Evolutionary conservation across 805 yeast species (phyloP).

Genomic region (Candida alai): DNA sequence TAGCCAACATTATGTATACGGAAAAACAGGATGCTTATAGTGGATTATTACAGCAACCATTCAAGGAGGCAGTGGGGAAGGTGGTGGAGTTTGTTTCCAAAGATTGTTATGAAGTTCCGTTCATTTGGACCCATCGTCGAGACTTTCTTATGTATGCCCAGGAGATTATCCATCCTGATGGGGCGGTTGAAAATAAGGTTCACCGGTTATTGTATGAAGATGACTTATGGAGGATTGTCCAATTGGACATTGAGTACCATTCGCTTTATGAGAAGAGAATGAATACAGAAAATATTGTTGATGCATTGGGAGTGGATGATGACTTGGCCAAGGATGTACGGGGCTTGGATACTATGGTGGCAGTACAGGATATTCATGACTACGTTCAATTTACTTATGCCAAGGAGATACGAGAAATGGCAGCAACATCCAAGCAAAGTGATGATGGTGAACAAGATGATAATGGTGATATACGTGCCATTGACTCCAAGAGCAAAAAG

Average conservation of each 20-base stretch:
- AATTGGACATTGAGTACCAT: slow-evolving; percentile 84
- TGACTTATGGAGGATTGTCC: slow-evolving; percentile 89
- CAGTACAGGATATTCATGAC: slow-evolving; percentile 83
- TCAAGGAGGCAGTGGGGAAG: slow-evolving; percentile 65
- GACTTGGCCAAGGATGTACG: slow-evolving; percentile 50
- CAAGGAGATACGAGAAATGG: slow-evolving; percentile 49
- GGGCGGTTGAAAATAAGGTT: slow-evolving; percentile 31
- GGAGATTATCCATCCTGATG: slow-evolving; percentile 38
- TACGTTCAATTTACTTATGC: slow-evolving; percentile 73
- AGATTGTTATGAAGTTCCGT: slow-evolving; percentile 87
- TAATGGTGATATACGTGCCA: slow-evolving; percentile 14
- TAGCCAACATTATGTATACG: slow-evolving; percentile 56
- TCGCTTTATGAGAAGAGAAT: slow-evolving; percentile 72
- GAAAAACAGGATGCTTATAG: slow-evolving; percentile 50
- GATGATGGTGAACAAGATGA: slow-evolving; percentile 17
- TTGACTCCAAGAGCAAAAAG: slow-evolving; percentile 31
- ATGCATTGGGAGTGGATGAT: slow-evolving; percentile 55
- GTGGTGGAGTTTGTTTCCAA: slow-evolving; percentile 68
- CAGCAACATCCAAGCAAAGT: slow-evolving; percentile 14
- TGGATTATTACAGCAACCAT: slow-evolving; percentile 44
- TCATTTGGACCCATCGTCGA: slow-evolving; percentile 92
- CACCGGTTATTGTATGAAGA: slow-evolving; percentile 65
- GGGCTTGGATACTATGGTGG: slow-evolving; percentile 62
- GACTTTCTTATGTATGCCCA: slow-evolving; percentile 70
- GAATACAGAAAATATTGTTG: slow-evolving; percentile 54